These are phyloP conservation scores for Fraxinus nigra DNA, from an alignment of 305 asterid genomes.

Conservation along the genomic window DNA sequence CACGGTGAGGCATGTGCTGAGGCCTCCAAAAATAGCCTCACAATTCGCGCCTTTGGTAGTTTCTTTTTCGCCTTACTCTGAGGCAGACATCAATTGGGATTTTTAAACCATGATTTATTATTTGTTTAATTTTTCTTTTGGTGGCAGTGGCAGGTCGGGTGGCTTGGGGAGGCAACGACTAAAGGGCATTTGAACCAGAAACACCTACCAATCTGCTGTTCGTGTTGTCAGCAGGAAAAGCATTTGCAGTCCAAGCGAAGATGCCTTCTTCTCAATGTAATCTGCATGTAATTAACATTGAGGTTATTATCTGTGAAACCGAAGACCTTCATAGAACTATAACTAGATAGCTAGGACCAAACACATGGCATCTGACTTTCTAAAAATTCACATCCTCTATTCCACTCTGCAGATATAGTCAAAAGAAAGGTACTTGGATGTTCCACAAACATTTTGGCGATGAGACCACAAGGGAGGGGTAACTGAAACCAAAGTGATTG, in stretches of 20 bases:
- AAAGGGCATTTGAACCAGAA: conserved; percentile 4
- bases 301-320: not conserved
- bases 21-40: not conserved
- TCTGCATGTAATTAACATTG: conserved; percentile 42
- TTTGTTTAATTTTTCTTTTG: not conserved
- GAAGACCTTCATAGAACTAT: not conserved
- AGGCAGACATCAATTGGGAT: not conserved
- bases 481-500: not conserved
- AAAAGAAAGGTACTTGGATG: not conserved
- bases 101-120: not conserved
- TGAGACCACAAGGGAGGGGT: not conserved
- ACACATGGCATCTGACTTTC: not conserved
- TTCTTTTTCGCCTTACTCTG: not conserved
- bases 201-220: conserved; percentile 84
- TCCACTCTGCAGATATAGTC: conserved; percentile 5
- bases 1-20: not conserved
- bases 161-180: not conserved
- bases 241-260: conserved; percentile 63
- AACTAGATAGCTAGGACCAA: not conserved
- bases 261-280: conserved; percentile 89
- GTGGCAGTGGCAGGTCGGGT: not conserved
- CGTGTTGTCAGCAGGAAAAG: conserved; percentile 89
- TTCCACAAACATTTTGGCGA: not conserved
- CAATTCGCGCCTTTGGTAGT: not conserved
- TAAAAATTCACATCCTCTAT: not conserved